Percentiles rank a stretch among this genome's conserved stretches.
Evolutionary conservation across 805 yeast species (phyloP).

Genomic region (Henningerozyma blattae): DNA sequence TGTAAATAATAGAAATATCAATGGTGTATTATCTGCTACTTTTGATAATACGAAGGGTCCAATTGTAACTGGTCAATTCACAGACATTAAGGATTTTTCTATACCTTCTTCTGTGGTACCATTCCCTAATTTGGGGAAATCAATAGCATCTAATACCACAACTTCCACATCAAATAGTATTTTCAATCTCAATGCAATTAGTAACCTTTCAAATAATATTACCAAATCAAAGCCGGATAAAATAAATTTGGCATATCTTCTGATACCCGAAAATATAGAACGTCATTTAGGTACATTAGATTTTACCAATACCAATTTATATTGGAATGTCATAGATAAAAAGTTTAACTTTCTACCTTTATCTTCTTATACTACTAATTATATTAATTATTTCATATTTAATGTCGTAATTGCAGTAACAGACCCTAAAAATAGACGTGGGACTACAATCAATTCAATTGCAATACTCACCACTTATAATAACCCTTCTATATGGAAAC

Average conservation of each 20-base stretch:
- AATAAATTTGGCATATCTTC: constrained; percentile 31
- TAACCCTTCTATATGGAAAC: constrained; percentile 7
- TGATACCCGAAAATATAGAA: constrained; percentile 54
- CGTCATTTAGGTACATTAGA: constrained; percentile 38
- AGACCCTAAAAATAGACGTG: constrained; percentile 36
- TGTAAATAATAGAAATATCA: no score
- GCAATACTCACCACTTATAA: constrained; percentile 41
- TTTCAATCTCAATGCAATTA: no score
- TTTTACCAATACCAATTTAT: constrained; percentile 44
- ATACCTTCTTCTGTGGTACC: not conserved
- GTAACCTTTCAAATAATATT: no score
- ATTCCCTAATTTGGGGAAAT: not conserved
- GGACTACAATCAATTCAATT: constrained; percentile 46
- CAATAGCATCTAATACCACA: no score
- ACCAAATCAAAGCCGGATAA: not conserved
- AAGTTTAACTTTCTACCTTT: constrained; percentile 8
- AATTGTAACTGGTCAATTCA: not conserved
- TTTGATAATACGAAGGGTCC: not conserved
- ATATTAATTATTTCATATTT: constrained; percentile 29
- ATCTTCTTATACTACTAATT: not conserved
- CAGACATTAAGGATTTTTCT: not conserved
- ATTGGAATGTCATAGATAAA: constrained; percentile 20
- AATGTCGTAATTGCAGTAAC: constrained; percentile 43
- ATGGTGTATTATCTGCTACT: constrained; percentile 3
- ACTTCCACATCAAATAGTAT: no score